These are phyloP conservation scores for Kwoniella newhampshirensis DNA, from an alignment of 768 basidiomycete species.

Conservation along the genomic window DNA sequence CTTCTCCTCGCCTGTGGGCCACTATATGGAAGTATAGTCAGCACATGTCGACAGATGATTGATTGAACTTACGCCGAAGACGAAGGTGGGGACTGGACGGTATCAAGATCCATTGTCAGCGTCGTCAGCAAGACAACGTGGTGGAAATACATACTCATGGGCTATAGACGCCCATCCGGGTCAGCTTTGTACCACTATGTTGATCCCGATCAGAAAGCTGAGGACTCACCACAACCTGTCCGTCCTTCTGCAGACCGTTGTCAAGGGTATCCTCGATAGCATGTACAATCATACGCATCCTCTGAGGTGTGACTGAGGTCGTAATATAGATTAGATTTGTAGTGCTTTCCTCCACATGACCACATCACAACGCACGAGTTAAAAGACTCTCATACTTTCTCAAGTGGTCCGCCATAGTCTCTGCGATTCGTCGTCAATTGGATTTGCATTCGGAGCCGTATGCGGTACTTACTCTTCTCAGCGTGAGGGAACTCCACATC, in stretches of 20 bases:
- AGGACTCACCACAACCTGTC: slow-evolving; percentile 79
- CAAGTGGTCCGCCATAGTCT: slow-evolving; percentile 89
- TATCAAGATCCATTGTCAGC: slow-evolving; percentile 7
- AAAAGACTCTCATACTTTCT: slow-evolving; percentile 83
- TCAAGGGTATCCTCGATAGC: slow-evolving; percentile 92
- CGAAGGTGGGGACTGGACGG: slow-evolving; percentile 94
- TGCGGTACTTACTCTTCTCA: slow-evolving; percentile 67
- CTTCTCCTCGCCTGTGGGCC: slow-evolving; percentile 83
- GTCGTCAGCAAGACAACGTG: not conserved
- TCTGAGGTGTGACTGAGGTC: slow-evolving; percentile 44
- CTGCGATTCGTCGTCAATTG: slow-evolving; percentile 16
- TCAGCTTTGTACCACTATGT: not conserved
- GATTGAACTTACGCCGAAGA: slow-evolving; percentile 62
- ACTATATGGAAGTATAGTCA: slow-evolving; percentile 50
- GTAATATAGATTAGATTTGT: too few species aligned
- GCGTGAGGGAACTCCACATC: slow-evolving; percentile 82
- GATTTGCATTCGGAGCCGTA: slow-evolving; percentile 4
- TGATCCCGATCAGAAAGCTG: slow-evolving; percentile 8
- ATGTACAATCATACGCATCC: slow-evolving; percentile 78
- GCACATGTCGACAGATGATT: not conserved
- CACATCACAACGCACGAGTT: slow-evolving; percentile 52
- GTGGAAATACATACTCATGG: slow-evolving; percentile 46
- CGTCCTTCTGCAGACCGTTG: slow-evolving; percentile 73
- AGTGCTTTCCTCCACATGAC: too few species aligned
- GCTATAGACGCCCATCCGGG: too few species aligned